Base-by-base conservation (phyloP, 2,329 filamentous ascomycete genomes). In the Ceratocystiopsis sp. region DNA sequence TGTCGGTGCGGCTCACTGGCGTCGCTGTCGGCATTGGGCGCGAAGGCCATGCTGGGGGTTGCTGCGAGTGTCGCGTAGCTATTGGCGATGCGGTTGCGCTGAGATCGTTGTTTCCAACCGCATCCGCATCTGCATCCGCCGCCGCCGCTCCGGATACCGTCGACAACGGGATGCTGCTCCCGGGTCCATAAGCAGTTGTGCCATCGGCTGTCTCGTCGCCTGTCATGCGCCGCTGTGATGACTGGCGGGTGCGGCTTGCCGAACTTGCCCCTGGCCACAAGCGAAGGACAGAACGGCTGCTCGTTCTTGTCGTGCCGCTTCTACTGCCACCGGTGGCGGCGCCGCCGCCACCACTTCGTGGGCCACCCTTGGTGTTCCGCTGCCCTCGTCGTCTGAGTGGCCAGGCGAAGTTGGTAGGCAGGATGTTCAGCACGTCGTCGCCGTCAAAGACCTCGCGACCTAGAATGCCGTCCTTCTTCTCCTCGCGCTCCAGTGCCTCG, bases 391-490 rank as follows among this genome's bases (percentile, higher is more conserved):
- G 13, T 56, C 52, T 19, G 49, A 18, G 44, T 47, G 55, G 60
- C 66, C 69, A 72, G 12, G 62, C 57, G 21, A 65, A 65, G 35
- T 74, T 69, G 1, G 68, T 61, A 2, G 68, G 62, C 35, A 69
- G 66, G 15, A 68, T 61, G 41, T 89, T 83, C 35, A 93, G 67
- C 79, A 91, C 93, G 56, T 94, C 87, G 53, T 95, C 87, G 4
- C 86, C 87, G 52, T 95, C 87, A 54, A 93, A 94, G 0, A 95
- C 78, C 55, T 95, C 87, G 49, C 87, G 70, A 4, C 87, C 87
- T 1, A 95, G 63, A 44, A 95, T 93, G 1, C 87, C 87, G 52
- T 93, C 86, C 60, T 93, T 93, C 61, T 87, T 85, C 58, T 94
- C 86, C 58, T 94, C 86, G 51, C 87, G 75, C 63, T 95, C 87